phyloP scores from a whole-genome alignment of 2,329 filamentous ascomycete genomes.

The Fusarium pseudoanthophilum region DNA sequence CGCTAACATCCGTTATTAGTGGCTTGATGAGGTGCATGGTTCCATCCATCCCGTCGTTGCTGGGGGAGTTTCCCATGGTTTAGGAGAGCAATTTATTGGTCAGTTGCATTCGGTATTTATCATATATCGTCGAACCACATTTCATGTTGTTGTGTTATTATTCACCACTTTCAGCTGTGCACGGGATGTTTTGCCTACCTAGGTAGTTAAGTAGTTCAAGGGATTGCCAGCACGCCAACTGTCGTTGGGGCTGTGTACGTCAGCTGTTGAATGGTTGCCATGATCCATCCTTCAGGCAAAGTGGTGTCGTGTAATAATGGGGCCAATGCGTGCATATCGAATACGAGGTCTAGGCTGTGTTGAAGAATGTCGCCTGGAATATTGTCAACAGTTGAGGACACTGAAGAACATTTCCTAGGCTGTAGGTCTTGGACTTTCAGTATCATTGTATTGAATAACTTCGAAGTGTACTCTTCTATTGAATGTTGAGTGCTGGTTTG shows the following conservation, averaged over 20 bases:
- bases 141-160: not conserved
- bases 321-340: conserved; percentile 3
- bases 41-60: not conserved
- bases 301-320: conserved; percentile 3
- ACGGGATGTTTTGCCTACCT: not conserved
- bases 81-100: not conserved
- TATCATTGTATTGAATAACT: not conserved
- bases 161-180: not conserved
- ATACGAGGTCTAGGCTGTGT: conserved; percentile 20
- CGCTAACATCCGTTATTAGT: not conserved
- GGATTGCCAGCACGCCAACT: not conserved
- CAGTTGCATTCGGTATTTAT: not conserved
- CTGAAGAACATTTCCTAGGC: not conserved
- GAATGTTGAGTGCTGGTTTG: not conserved
- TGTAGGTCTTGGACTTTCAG: not conserved
- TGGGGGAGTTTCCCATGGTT: not conserved
- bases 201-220: not conserved
- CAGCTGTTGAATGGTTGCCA: conserved; percentile 7
- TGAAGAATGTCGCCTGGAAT: not conserved
- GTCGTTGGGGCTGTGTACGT: not conserved
- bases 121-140: not conserved
- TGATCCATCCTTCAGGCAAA: not conserved
- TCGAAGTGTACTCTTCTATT: not conserved
- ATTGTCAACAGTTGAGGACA: not conserved
- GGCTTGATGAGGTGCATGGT: conserved; percentile 1